These are phyloP conservation scores for Pythium coloratum DNA, from an alignment of 352 stramenopile species.

Conservation along the genomic window DNA sequence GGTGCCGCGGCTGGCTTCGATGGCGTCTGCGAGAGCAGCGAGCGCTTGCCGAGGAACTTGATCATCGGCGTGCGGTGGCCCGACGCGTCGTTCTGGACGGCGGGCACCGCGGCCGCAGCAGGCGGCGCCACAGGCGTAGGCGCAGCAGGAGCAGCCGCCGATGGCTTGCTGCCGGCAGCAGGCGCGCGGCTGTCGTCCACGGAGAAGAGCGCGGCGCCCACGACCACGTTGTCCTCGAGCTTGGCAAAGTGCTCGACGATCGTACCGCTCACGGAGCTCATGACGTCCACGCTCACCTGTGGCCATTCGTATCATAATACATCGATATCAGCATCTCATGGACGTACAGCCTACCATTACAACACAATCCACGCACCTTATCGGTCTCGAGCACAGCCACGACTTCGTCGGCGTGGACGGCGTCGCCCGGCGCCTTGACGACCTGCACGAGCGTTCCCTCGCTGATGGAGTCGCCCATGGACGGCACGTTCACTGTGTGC, in stretches of 20 bases:
- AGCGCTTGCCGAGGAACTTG: constrained; percentile 74
- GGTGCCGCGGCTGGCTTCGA: constrained; percentile 28
- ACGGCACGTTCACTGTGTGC: constrained; percentile 83
- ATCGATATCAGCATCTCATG: background rate
- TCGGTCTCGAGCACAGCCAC: constrained; percentile 99
- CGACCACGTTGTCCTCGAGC: constrained; percentile 96
- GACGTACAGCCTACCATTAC: background rate
- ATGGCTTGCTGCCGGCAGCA: constrained; percentile 25
- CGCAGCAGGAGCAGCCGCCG: constrained; percentile 17
- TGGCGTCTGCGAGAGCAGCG: constrained; percentile 47
- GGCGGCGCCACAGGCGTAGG: background rate
- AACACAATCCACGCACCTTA: constrained; percentile 82
- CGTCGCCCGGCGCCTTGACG: constrained; percentile 91
- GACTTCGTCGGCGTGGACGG: constrained; percentile 95
- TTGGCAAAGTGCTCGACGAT: constrained; percentile 93
- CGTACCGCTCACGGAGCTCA: constrained; percentile 88
- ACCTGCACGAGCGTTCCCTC: constrained; percentile 98
- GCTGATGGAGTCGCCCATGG: constrained; percentile 97
- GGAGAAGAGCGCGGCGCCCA: constrained; percentile 93
- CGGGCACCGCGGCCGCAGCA: constrained; percentile 32
- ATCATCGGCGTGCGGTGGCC: constrained; percentile 60
- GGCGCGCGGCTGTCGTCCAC: constrained; percentile 84
- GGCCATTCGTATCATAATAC: background rate
- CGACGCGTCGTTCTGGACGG: constrained; percentile 21
- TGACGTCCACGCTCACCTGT: constrained; percentile 89